Conservation (phyloP, 495 filamentous ascomycete genomes). For the Xylaria grammica region DNA sequence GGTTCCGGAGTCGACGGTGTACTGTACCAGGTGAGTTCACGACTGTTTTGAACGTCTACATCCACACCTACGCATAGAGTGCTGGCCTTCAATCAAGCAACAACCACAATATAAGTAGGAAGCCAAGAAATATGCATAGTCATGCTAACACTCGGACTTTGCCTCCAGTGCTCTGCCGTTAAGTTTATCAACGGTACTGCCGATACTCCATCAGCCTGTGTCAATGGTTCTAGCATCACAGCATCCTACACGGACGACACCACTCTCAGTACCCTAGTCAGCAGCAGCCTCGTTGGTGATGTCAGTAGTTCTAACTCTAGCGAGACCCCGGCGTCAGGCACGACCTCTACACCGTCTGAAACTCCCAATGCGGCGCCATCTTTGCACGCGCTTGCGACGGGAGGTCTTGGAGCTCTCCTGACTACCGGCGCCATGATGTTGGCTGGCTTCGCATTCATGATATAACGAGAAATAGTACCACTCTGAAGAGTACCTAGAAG, state of each 20-base stretch:
- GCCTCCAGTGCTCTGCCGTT: conserved; percentile 53
- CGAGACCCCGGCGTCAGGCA: conserved; percentile 24
- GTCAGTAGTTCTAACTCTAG: background rate
- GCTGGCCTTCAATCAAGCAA: background rate
- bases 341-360: conserved; percentile 2
- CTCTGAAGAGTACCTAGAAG: background rate
- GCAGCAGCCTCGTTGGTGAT: conserved; percentile 14
- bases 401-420: conserved; percentile 27
- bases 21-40: conserved; percentile 54
- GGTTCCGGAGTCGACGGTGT: conserved; percentile 51
- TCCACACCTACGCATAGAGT: background rate
- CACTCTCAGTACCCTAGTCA: conserved; percentile 30
- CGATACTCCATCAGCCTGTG: conserved; percentile 39
- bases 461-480: background rate
- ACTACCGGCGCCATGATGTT: conserved; percentile 30
- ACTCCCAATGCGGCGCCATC: conserved; percentile 28
- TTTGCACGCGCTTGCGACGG: conserved; percentile 7
- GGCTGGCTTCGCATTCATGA: conserved; percentile 29
- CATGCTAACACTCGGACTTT: background rate
- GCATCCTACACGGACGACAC: conserved; percentile 42
- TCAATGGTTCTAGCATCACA: conserved; percentile 48
- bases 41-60: too few relatives aligned
- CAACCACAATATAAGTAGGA: background rate
- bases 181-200: conserved; percentile 53
- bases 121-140: background rate